Conservation (phyloP, 2,329 filamentous ascomycete genomes). For the Apiospora marii region DNA sequence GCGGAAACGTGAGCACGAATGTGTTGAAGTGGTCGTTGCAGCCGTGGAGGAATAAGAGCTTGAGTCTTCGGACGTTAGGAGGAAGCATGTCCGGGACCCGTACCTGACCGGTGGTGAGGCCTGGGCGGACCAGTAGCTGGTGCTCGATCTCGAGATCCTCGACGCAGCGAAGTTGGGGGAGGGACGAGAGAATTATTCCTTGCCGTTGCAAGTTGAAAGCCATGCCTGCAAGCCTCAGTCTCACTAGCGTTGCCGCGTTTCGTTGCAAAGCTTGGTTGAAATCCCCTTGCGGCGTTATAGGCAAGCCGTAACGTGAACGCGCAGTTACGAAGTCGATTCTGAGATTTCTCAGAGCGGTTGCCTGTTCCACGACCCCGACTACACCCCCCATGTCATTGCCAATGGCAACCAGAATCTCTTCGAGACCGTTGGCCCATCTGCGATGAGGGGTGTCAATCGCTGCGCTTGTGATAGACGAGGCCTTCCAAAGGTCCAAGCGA, state of each 20-base stretch:
- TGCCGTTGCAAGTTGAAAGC: not conserved
- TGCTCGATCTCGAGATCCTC: not conserved
- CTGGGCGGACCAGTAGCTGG: not conserved
- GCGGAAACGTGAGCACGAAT: not conserved
- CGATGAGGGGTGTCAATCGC: not conserved
- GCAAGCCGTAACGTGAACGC: not conserved
- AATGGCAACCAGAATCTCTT: not conserved
- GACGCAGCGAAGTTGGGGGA: not conserved
- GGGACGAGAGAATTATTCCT: not conserved
- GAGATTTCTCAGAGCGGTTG: not conserved
- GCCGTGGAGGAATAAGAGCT: not conserved
- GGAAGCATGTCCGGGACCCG: not conserved
- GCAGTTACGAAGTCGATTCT: not conserved
- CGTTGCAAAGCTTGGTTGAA: not conserved
- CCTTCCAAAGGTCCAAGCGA: not conserved
- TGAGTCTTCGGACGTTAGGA: not conserved
- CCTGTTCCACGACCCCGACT: not conserved
- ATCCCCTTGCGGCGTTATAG: not conserved
- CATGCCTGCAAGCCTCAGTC: not conserved
- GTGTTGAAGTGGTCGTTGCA: not conserved
- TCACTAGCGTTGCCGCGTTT: not conserved
- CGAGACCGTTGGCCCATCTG: not conserved
- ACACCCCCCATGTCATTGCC: not conserved
- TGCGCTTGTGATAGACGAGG: rapidly evolving
- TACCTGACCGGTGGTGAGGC: not conserved